phyloP scores from a whole-genome alignment of 2,329 filamentous ascomycete genomes.

The Coleophoma crateriformis region DNA sequence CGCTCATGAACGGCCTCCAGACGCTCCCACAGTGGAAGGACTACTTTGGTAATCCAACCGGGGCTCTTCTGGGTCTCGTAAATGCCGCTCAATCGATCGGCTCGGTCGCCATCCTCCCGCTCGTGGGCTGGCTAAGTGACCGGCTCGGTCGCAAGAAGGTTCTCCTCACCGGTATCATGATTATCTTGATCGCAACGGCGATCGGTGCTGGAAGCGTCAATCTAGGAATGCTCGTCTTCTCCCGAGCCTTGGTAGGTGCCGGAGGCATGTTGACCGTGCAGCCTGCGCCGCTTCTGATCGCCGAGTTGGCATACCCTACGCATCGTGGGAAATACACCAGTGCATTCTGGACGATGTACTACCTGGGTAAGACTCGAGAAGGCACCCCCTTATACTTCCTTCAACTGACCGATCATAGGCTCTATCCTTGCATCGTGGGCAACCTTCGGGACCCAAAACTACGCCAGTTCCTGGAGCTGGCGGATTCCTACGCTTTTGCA shows the following conservation, averaged over 20 bases:
- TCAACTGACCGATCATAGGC: constrained; percentile 21
- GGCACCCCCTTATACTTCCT: neutral
- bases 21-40: constrained; percentile 33
- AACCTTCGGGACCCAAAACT: constrained; percentile 27
- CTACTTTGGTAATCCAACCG: constrained; percentile 33
- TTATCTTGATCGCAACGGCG: neutral
- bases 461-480: constrained; percentile 33
- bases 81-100: constrained; percentile 33
- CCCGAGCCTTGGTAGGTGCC: neutral
- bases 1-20: constrained; percentile 40
- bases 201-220: neutral
- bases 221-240: neutral
- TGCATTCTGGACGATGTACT: constrained; percentile 5
- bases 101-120: constrained; percentile 30
- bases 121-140: constrained; percentile 31
- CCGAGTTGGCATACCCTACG: constrained; percentile 10
- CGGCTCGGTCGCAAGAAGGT: constrained; percentile 27
- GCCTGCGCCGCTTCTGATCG: constrained; percentile 7
- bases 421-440: constrained; percentile 33
- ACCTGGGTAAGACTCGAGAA: neutral
- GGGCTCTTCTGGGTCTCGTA: constrained; percentile 31
- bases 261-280: constrained; percentile 1
- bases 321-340: constrained; percentile 10
- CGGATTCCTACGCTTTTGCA: constrained; percentile 18
- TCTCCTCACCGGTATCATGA: neutral